Evolutionary conservation across 345 rosid species (phyloP).

Genomic region (Rhodamnia argentea): DNA sequence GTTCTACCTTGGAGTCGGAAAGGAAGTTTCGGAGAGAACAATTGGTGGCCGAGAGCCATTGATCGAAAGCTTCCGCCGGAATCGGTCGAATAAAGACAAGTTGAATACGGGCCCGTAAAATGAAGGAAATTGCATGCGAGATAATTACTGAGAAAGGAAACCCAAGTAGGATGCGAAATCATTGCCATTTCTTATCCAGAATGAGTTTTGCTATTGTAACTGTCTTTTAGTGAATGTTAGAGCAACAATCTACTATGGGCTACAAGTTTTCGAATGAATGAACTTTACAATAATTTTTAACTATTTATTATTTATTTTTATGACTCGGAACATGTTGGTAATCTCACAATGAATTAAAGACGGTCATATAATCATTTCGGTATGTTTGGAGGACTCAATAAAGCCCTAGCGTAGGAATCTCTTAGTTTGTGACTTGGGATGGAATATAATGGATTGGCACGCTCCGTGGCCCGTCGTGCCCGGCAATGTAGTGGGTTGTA

Average conservation of each 20-base stretch:
- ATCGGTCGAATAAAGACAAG: background rate
- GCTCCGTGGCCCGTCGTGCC: too few species aligned
- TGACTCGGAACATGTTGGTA: too few species aligned
- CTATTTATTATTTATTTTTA: too few species aligned
- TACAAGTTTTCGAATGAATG: too few species aligned
- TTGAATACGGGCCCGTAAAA: background rate
- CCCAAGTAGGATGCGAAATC: background rate
- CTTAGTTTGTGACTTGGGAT: background rate
- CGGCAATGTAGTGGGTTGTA: background rate
- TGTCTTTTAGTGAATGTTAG: too few species aligned
- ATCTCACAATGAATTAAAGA: too few species aligned
- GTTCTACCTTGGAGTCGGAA: background rate
- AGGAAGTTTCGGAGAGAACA: background rate
- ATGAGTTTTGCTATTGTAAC: too few species aligned
- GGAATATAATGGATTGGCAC: background rate
- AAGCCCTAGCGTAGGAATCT: too few species aligned
- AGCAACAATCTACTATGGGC: too few species aligned
- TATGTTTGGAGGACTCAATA: too few species aligned
- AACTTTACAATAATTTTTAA: too few species aligned
- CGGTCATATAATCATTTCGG: background rate
- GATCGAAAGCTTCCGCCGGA: background rate
- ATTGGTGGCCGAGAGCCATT: background rate
- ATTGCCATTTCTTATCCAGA: background rate
- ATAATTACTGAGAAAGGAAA: background rate
- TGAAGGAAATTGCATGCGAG: accelerated